Evolutionary conservation across 805 yeast genomes (phyloP).

Genomic region (Candida ascalaphidarum): DNA sequence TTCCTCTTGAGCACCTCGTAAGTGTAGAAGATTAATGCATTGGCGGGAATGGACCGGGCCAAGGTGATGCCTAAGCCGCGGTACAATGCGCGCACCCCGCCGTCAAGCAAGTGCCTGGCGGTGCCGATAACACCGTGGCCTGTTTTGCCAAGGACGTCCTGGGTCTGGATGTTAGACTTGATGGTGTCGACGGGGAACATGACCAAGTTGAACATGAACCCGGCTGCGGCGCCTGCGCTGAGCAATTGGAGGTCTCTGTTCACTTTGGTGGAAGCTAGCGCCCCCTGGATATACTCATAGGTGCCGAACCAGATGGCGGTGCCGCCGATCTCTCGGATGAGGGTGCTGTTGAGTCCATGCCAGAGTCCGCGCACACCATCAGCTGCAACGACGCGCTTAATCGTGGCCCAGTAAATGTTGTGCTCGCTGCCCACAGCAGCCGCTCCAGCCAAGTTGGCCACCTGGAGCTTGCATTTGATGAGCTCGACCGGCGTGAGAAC

Average conservation of each 20-base stretch:
- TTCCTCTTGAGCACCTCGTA: constrained; percentile 55
- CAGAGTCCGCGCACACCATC: constrained; percentile 71
- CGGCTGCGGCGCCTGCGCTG: constrained; percentile 80
- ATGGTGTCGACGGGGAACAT: constrained; percentile 88
- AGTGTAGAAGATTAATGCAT: constrained; percentile 75
- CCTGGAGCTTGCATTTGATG: constrained; percentile 83
- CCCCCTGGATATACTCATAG: constrained; percentile 69
- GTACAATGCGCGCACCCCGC: constrained; percentile 67
- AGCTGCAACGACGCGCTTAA: constrained; percentile 29
- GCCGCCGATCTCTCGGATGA: constrained; percentile 79
- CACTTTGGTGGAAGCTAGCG: constrained; percentile 29
- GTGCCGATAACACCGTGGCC: constrained; percentile 26
- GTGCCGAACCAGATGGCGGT: constrained; percentile 94
- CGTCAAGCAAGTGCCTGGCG: constrained; percentile 16
- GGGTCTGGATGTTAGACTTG: constrained; percentile 78
- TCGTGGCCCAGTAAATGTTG: constrained; percentile 23
- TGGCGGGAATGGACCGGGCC: constrained; percentile 79
- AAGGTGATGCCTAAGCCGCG: constrained; percentile 81
- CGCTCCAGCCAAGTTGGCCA: constrained; percentile 32
- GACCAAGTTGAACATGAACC: constrained; percentile 69
- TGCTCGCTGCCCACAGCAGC: no score
- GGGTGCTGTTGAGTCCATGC: constrained; percentile 80
- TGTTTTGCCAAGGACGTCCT: constrained; percentile 17
- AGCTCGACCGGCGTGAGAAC: constrained; percentile 89
- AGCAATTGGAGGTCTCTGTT: constrained; percentile 46